Evolutionary conservation across 2,329 filamentous ascomycete genomes (phyloP).

Genomic region (Scedosporium dehoogii): DNA sequence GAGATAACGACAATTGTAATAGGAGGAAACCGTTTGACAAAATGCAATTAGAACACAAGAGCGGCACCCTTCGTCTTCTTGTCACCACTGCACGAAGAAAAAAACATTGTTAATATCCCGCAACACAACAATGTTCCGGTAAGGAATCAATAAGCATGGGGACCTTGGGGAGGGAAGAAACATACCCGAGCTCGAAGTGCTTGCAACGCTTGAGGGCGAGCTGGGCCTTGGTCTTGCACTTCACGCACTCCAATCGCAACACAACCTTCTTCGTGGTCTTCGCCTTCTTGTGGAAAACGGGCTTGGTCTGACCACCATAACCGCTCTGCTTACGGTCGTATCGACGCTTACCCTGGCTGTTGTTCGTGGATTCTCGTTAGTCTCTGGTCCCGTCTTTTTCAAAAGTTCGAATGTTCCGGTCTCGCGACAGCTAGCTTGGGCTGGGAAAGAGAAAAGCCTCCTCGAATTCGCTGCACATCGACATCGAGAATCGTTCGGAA

Average conservation of each 20-base stretch:
- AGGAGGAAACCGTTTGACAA: constrained; percentile 6
- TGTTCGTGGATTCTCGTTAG: constrained; percentile 1
- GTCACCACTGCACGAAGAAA: constrained; percentile 66
- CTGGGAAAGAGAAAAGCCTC: too few relatives aligned
- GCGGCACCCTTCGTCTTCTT: constrained; percentile 99
- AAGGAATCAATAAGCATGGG: background rate
- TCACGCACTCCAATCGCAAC: constrained; percentile 92
- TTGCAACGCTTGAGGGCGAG: constrained; percentile 99
- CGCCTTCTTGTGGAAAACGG: constrained; percentile 99
- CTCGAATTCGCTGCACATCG: too few relatives aligned
- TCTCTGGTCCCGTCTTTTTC: background rate
- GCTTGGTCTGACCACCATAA: constrained; percentile 99
- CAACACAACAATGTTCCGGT: background rate
- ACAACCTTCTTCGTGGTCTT: constrained; percentile 99
- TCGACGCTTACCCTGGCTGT: constrained; percentile 89
- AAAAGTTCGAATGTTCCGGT: background rate
- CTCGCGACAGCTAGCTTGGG: too few relatives aligned
- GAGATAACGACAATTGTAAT: background rate
- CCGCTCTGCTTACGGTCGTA: constrained; percentile 98
- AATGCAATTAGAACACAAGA: constrained; percentile 86
- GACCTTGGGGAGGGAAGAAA: constrained; percentile 16
- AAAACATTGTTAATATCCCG: constrained; percentile 25
- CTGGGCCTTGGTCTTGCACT: constrained; percentile 98
- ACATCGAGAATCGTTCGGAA: background rate
- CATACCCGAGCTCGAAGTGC: constrained; percentile 99